A percentile compares a stretch with the other conserved stretches of the same genome.
phyloP scores from a whole-genome alignment of 2,329 filamentous ascomycete species.

The Aspergillus phoenicis region DNA sequence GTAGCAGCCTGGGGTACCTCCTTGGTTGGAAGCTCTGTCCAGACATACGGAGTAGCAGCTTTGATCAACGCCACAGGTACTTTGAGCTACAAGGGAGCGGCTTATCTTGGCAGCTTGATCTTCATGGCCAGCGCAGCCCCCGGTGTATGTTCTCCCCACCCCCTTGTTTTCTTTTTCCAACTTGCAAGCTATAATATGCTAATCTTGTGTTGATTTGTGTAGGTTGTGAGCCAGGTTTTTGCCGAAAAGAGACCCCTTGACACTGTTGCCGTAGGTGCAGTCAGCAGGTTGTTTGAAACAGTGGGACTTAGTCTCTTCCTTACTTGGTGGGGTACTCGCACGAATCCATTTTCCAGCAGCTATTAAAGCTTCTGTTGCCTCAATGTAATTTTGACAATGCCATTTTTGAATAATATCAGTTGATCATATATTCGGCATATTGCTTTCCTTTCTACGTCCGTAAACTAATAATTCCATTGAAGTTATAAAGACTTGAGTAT shows the following conservation, averaged over 20 bases:
- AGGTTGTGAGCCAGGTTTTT: constrained; percentile 86
- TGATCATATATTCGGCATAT: background rate
- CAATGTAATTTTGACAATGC: background rate
- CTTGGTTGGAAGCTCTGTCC: constrained; percentile 81
- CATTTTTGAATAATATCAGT: too few relatives aligned
- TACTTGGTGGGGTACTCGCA: constrained; percentile 96
- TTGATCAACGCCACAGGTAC: constrained; percentile 94
- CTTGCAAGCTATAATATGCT: background rate
- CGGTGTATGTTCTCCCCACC: constrained; percentile 61
- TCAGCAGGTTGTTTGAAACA: constrained; percentile 88
- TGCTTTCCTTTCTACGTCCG: background rate
- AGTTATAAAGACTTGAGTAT: too few relatives aligned
- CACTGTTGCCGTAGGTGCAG: constrained; percentile 80
- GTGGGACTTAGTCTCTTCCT: constrained; percentile 88
- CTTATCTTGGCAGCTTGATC: constrained; percentile 87
- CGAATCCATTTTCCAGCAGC: constrained; percentile 75
- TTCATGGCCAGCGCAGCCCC: constrained; percentile 90
- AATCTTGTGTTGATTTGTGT: constrained; percentile 20
- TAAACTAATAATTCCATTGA: background rate
- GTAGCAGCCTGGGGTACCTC: constrained; percentile 89
- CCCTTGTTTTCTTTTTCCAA: background rate
- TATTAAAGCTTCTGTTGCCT: background rate
- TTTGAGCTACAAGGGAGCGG: constrained; percentile 93
- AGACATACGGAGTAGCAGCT: constrained; percentile 86
- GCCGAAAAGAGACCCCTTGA: constrained; percentile 91